Base-by-base conservation (phyloP, 192 early-diverging fungal genomes). In the Umbelopsis ramanniana region DNA sequence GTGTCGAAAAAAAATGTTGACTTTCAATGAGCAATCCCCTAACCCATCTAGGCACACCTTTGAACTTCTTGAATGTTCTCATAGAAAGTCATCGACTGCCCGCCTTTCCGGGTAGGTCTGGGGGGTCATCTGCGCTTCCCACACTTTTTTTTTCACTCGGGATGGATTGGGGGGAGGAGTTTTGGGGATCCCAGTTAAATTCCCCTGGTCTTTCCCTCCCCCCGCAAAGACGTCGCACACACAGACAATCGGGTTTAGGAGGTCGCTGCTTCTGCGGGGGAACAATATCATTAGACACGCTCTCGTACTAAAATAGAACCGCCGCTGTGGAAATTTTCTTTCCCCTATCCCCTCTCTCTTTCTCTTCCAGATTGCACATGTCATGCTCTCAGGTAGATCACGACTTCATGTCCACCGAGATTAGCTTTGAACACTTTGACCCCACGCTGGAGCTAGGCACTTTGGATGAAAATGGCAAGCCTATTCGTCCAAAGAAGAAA, bases 401-500 rank as follows among this genome's bases (percentile, higher is more conserved):
- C 14, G 7, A 17, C 57, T 15, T 17, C 33, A 63, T 63, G 57
- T 29, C 71, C 0, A 71, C 53, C 26, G 71, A 72, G 43, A 72
- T 78, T 48, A 53, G 68, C 14, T 78, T 78, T 74, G 76, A 78
- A 74, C 69, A 78, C 66, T 38, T 50, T 66, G 71, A 72, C 35
- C 71, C 71, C 19, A 40, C 57, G 7, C 35, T 66, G n/a, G 71
- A 72, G 48, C 47, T 72, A 29, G 74, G 46, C 24, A 76, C 47
- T 50, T 45, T 78, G 26, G 72, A 78, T 35, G 57, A 66, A 40
- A 72, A 79, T 69, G 77, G 73, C 22, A 60, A 53, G 40, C 80
- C 86, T 35, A 53, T 74, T 21, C 81, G 77, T 54, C 79, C 82
- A 53, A 74, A 82, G 0, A 88, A 88, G 67, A 88, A 86, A 67